Evolutionary conservation across 2,329 filamentous ascomycete species (phyloP).

Genomic region (Aspergillus unguis): DNA sequence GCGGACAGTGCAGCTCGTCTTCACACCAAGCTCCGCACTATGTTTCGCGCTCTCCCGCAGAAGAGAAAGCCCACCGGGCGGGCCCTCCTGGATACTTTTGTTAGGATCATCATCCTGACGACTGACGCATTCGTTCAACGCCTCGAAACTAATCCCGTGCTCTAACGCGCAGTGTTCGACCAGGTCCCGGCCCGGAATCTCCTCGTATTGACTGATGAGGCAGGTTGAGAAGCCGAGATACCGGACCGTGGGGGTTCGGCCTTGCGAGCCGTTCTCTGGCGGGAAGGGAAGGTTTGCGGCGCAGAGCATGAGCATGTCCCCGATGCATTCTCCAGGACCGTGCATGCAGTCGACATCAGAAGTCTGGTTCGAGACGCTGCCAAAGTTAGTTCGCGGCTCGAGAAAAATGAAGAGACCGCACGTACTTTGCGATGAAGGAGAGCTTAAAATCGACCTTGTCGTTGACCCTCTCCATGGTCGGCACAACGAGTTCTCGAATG

Average conservation of each 20-base stretch:
- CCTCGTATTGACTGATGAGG: conserved; percentile 68
- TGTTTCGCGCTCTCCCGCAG: conserved; percentile 50
- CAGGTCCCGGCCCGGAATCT: conserved; percentile 75
- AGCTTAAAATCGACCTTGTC: conserved; percentile 88
- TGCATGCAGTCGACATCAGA: conserved; percentile 87
- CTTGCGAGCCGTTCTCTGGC: conserved; percentile 20
- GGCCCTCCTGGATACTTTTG: conserved; percentile 57
- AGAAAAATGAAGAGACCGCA: neutral
- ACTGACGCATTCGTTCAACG: conserved; percentile 77
- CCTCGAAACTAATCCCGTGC: conserved; percentile 79
- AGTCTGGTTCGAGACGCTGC: conserved; percentile 63
- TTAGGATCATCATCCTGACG: conserved; percentile 68
- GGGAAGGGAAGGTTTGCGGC: conserved; percentile 63
- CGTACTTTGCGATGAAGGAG: conserved; percentile 78
- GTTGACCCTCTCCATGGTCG: conserved; percentile 75
- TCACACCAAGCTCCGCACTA: conserved; percentile 59
- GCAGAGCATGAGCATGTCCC: conserved; percentile 92
- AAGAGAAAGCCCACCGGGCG: conserved; percentile 47
- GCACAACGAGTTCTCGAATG: conserved; percentile 74
- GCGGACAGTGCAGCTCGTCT: conserved; percentile 73
- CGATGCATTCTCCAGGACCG: conserved; percentile 84
- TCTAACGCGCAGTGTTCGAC: conserved; percentile 86
- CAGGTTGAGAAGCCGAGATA: conserved; percentile 94
- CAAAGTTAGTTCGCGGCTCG: conserved; percentile 6
- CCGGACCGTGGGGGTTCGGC: conserved; percentile 66